Percentiles rank a stretch among this genome's conserved stretches.
Conservation (phyloP, 306 rosid species). For the Styphnolobium japonicum region DNA sequence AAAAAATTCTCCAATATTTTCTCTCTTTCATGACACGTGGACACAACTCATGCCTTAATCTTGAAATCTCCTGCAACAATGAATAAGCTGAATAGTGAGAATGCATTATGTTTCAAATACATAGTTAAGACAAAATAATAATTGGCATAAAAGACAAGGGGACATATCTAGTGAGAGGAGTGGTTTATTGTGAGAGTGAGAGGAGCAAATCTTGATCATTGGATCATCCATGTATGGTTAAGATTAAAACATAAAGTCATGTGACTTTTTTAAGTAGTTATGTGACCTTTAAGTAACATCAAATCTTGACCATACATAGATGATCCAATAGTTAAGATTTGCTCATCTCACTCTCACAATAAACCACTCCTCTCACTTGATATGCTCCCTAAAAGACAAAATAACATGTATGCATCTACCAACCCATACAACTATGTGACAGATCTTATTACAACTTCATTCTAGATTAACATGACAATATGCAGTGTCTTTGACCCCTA, state of each 20-base stretch:
- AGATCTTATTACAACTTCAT: background rate
- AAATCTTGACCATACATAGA: too few relatives aligned
- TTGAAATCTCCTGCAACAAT: slow-evolving; percentile 62
- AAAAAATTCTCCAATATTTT: slow-evolving; percentile 77
- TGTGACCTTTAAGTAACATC: too few relatives aligned
- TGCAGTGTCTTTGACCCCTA: background rate
- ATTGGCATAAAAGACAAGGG: background rate
- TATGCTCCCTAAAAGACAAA: too few relatives aligned
- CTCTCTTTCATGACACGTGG: slow-evolving; percentile 76
- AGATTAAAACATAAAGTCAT: too few relatives aligned
- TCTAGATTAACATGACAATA: slow-evolving; percentile 9
- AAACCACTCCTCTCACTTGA: too few relatives aligned
- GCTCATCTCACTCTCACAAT: too few relatives aligned
- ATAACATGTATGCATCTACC: background rate
- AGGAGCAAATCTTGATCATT: too few relatives aligned
- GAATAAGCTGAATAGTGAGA: background rate
- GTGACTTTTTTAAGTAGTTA: too few relatives aligned
- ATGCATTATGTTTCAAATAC: background rate
- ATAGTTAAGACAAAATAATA: background rate
- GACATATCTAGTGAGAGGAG: too few relatives aligned
- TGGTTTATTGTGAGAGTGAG: too few relatives aligned
- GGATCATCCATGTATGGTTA: too few relatives aligned
- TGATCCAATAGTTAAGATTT: too few relatives aligned
- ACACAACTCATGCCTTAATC: slow-evolving; percentile 65
- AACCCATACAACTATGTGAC: background rate